Base-by-base conservation (phyloP, 129 eudicot species). In the Silybum marianum region DNA sequence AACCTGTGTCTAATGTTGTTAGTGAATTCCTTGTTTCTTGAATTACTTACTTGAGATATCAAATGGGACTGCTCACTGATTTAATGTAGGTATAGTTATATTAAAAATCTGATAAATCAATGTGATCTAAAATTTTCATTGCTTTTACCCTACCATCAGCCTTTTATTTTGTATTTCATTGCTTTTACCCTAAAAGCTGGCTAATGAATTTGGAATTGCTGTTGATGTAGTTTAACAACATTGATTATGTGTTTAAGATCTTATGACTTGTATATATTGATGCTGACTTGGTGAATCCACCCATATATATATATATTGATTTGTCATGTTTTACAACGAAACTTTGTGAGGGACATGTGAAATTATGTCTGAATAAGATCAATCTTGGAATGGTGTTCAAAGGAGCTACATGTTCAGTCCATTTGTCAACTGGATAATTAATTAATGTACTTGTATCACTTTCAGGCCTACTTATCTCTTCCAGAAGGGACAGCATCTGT, bases 401-500 rank as follows among this genome's bases (percentile, higher is more conserved):
- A 46, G 67, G 73, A 38, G 72, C 65, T 60, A 36, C 77, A 34
- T 58, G 58, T 73, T 38, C 38, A 24, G 65, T 73, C 36, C 10
- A 39, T 72, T 85, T 63, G 16, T 71, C 7, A 24, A 67, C 58
- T 58, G 7, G 22, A 46, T 80, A 60, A 70, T 63, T 70, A 60
- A 62, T 63, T 70, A 69, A 19, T 34, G 60, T 63, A 76, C 14
- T 44, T 78, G 24, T 68, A 76, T 58, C 75, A 21, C 65, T 86
- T 77, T 74, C 94, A 95, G 98, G 97, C 98, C 67, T 95, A 95
- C 89, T 88, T 95, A 80, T 95, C 98, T 85, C 97, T 95, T 82
- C 97, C 98, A 51, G 97, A 95, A 80, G 98, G 98, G 70, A 95
- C 96, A 68, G 97, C 98, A 73, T 95, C 98, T 28, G 97, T 91